Base-by-base conservation (phyloP, 2,329 filamentous ascomycete genomes). In the Alternaria arborescens region DNA sequence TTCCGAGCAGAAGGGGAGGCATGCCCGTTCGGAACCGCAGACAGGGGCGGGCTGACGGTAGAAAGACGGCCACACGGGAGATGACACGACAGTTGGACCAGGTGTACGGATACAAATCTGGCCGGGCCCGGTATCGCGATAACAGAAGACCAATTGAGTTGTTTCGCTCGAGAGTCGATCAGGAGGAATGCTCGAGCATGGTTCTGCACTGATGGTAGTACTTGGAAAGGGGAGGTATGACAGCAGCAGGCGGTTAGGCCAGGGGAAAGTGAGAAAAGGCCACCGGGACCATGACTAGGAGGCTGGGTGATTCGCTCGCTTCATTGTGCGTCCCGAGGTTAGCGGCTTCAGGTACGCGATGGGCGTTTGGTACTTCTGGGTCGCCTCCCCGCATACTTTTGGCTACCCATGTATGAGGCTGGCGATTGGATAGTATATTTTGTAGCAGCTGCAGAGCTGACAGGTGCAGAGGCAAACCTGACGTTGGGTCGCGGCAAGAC, bases 291-390 rank as follows among this genome's bases (percentile, higher is more conserved):
- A 64, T 56, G 66, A 60, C 60, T 52, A 41, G 54, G 55, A 38
- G 43, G 43, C 40, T 59, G 57, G 58, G 48, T 64, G 63, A 69
- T 66, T 69, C 50, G 68, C 60, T 67, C 65, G 68, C 61, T 64
- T 69, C 46, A 42, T 50, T 52, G 48, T 50, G 52, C 47, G 12
- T 65, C 42, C 64, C 61, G 60, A 56, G 41, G n/a, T 48, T 70
- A 70, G 69, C 69, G 67, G 64, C 62, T 61, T 68, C 62, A 66
- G 48, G 60, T 58, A 59, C 22, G 62, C 65, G 48, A 60, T 61
- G 58, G 61, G 64, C 62, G 64, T 65, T 64, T 63, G 58, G 59
- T 59, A 40, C 56, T 58, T 57, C 46, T 46, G 42, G 40, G 48
- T 54, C 48, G 53, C 56, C 24, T 53, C 65, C 66, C 60, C 67